A percentile compares a stretch with the other conserved stretches of the same genome.
phyloP scores from a whole-genome alignment of 495 filamentous ascomycete genomes.

The Penicillium tannophilum region DNA sequence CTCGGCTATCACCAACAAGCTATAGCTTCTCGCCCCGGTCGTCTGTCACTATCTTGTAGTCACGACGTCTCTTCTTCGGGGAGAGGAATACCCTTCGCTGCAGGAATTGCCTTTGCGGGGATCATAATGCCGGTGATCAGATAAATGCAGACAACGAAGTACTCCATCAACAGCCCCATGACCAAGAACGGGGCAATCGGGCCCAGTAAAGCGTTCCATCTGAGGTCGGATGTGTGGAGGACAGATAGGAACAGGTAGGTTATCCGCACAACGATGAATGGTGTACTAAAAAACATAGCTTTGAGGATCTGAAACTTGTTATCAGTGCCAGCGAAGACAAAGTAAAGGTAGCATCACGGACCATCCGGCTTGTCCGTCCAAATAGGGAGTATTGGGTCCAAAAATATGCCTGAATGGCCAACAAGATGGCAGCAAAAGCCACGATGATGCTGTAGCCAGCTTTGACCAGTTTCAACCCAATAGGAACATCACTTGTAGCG shows the following conservation, averaged over 20 bases:
- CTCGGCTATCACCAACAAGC: background rate
- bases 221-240: constrained; percentile 16
- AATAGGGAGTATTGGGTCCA: constrained; percentile 22
- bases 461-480: constrained; percentile 27
- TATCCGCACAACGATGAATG: background rate
- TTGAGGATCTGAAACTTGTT: background rate
- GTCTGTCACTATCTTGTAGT: background rate
- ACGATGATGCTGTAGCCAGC: constrained; percentile 31
- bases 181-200: constrained; percentile 29
- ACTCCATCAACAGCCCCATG: constrained; percentile 38
- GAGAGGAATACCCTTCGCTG: background rate
- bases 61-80: background rate
- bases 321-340: background rate
- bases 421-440: constrained; percentile 24
- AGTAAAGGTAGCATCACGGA: background rate
- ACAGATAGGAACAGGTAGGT: background rate
- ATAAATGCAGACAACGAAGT: constrained; percentile 30
- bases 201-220: constrained; percentile 27
- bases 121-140: constrained; percentile 30
- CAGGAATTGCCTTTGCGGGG: background rate
- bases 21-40: background rate
- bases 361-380: constrained; percentile 10
- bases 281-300: background rate
- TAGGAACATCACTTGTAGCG: background rate
- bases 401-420: constrained; percentile 27